Percentiles rank a stretch among this genome's conserved stretches.
Evolutionary conservation across 2,329 filamentous ascomycete genomes (phyloP).

Genomic region (Aspergillus phoenicis): DNA sequence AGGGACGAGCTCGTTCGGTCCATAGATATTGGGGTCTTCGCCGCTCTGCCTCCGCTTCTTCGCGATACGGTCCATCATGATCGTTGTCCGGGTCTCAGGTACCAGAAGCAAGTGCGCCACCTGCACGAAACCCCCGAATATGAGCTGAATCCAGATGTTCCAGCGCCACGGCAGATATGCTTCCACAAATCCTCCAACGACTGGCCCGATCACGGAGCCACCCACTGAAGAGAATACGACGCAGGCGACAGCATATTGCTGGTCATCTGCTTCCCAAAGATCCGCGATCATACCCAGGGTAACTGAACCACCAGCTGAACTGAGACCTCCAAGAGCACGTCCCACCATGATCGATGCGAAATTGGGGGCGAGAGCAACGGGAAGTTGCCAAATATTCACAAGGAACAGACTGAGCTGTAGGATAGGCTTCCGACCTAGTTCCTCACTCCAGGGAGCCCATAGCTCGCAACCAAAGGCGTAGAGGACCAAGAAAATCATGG

Average conservation of each 20-base stretch:
- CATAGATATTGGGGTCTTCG: constrained; percentile 63
- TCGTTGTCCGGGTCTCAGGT: constrained; percentile 74
- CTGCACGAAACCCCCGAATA: constrained; percentile 72
- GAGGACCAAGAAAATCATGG: constrained; percentile 74
- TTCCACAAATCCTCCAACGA: constrained; percentile 77
- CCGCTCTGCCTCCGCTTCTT: constrained; percentile 69
- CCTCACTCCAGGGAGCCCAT: constrained; percentile 87
- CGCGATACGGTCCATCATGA: constrained; percentile 78
- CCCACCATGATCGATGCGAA: constrained; percentile 71
- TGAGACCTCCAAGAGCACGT: constrained; percentile 69
- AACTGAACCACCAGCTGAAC: constrained; percentile 72
- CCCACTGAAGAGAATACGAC: constrained; percentile 79
- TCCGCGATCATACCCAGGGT: constrained; percentile 76
- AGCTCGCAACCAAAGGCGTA: constrained; percentile 87
- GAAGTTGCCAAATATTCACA: constrained; percentile 76
- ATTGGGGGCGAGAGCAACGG: constrained; percentile 72
- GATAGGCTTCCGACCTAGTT: constrained; percentile 75
- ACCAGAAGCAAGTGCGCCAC: constrained; percentile 68
- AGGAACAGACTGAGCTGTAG: constrained; percentile 72
- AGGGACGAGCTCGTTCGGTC: constrained; percentile 69
- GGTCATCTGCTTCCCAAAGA: constrained; percentile 69
- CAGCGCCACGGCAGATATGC: constrained; percentile 69
- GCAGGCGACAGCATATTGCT: constrained; percentile 75
- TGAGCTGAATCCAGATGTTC: constrained; percentile 84
- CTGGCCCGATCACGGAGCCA: constrained; percentile 74